Evolutionary conservation across 1,284 basidiomycete genomes (phyloP).

Genomic region (Jaminaea rosea): DNA sequence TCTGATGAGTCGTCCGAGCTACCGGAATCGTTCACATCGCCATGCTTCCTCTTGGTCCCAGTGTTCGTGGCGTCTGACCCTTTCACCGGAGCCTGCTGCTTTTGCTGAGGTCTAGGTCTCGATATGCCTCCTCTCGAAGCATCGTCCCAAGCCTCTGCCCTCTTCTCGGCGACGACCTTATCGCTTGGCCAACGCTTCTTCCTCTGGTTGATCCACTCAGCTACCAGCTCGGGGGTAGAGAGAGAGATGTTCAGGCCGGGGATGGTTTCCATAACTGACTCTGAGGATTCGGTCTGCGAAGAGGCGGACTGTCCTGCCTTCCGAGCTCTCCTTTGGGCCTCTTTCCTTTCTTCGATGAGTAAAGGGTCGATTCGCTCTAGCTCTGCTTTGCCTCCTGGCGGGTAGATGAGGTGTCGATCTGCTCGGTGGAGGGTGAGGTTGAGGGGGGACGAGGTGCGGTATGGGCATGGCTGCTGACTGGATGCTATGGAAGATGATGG

Average conservation of each 20-base stretch:
- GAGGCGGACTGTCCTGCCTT: slow-evolving; percentile 2
- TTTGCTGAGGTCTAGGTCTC: slow-evolving; percentile 10
- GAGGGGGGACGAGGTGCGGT: slow-evolving; percentile 14
- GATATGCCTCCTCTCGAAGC: slow-evolving; percentile 24
- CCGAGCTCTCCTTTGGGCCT: slow-evolving; percentile 4
- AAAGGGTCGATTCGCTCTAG: slow-evolving; percentile 36
- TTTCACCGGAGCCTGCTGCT: neutral
- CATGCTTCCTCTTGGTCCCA: neutral
- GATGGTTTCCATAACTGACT: slow-evolving; percentile 17
- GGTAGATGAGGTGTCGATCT: slow-evolving; percentile 40
- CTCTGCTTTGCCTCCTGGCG: slow-evolving; percentile 35
- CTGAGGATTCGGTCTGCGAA: neutral
- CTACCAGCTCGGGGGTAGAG: slow-evolving; percentile 38
- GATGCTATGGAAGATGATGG: neutral
- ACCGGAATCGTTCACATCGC: neutral
- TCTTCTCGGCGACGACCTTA: slow-evolving; percentile 28
- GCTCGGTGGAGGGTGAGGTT: slow-evolving; percentile 38
- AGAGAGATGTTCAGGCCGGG: slow-evolving; percentile 42
- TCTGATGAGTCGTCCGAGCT: neutral
- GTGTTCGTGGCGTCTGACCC: neutral
- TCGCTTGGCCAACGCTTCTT: slow-evolving; percentile 41
- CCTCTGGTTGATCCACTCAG: slow-evolving; percentile 43
- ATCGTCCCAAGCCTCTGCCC: slow-evolving; percentile 13
- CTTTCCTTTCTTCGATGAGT: slow-evolving; percentile 32
- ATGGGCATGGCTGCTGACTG: slow-evolving; percentile 11